These are phyloP conservation scores for Aspergillus sp. DNA, from an alignment of 2,329 filamentous ascomycete species.

Conservation along the genomic window DNA sequence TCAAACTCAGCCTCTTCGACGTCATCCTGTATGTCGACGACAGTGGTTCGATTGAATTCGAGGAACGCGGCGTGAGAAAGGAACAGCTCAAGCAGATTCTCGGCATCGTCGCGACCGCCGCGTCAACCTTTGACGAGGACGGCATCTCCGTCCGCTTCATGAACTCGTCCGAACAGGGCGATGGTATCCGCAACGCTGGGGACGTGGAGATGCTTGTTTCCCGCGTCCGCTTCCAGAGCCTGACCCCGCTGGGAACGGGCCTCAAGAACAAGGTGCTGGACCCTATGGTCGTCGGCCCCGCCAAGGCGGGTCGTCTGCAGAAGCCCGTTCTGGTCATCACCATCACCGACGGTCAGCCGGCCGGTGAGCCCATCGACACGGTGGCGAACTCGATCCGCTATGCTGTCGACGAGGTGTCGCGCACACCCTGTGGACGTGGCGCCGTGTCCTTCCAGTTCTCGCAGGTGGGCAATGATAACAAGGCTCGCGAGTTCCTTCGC, in stretches of 20 bases:
- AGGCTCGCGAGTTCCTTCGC: constrained; percentile 62
- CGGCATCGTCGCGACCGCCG: constrained; percentile 61
- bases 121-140: constrained; percentile 68
- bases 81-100: constrained; percentile 65
- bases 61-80: constrained; percentile 66
- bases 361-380: constrained; percentile 58
- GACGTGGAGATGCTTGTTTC: constrained; percentile 60
- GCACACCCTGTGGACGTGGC: constrained; percentile 54
- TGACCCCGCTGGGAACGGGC: constrained; percentile 66
- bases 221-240: constrained; percentile 61
- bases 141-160: constrained; percentile 69
- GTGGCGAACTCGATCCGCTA: constrained; percentile 59
- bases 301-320: constrained; percentile 52
- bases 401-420: constrained; percentile 51
- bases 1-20: constrained; percentile 63
- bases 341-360: constrained; percentile 66
- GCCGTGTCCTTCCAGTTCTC: constrained; percentile 68
- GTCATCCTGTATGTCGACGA: constrained; percentile 66
- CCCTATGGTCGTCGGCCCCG: constrained; percentile 56
- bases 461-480: constrained; percentile 66
- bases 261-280: constrained; percentile 64
- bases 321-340: constrained; percentile 67
- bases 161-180: constrained; percentile 57
- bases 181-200: constrained; percentile 56
- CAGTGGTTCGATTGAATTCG: constrained; percentile 68